Base-by-base conservation (phyloP, 768 basidiomycete genomes). In the Omphalotus guepiniiformis region DNA sequence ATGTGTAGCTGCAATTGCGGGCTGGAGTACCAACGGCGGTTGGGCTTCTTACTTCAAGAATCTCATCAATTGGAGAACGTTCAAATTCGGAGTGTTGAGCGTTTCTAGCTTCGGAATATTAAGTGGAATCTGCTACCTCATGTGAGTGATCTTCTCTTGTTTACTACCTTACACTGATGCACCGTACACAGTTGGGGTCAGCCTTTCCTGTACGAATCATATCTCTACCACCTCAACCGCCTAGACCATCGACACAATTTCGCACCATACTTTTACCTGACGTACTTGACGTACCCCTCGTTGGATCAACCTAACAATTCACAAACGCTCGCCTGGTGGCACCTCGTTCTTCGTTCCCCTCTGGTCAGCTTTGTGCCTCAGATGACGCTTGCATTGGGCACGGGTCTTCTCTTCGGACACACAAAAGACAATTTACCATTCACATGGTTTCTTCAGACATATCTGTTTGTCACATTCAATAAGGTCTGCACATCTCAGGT, bases 401-500 rank as follows among this genome's bases (percentile, higher is more conserved):
- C 83, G 2, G 94, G 95, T 2, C 62, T 94, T n/a, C 58, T 83
- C 1, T 82, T 93, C 39, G 85, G 83, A 3, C 63, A 70, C 46
- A 69, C 67, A 34, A 71, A 65, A 37, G 63, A 70, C 13, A 80
- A 92, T 55, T 70, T 97, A 3, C 74, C 81, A 6, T 86, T 93
- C 53, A 74, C 87, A 3, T 95, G 90, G 89, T 93, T 96, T 60
- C 74, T 94, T 11, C 94, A 97, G 65, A 98, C 96, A 2, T 76
- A 77, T 29, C 69, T 78, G 0, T 98, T 99, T 58, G 94, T 97
- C n/a, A 67, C 92, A 6, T 95, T 98, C 71, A 99, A 98, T 64
- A 94, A 95, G 65, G 96, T 99, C 42, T 96, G 94, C 76, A 99
- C 96, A 0, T 96, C 93, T 0, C 93, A 95, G 75, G 92, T 89